Conservation (phyloP, 306 rosid species). For the Delonix regia region DNA sequence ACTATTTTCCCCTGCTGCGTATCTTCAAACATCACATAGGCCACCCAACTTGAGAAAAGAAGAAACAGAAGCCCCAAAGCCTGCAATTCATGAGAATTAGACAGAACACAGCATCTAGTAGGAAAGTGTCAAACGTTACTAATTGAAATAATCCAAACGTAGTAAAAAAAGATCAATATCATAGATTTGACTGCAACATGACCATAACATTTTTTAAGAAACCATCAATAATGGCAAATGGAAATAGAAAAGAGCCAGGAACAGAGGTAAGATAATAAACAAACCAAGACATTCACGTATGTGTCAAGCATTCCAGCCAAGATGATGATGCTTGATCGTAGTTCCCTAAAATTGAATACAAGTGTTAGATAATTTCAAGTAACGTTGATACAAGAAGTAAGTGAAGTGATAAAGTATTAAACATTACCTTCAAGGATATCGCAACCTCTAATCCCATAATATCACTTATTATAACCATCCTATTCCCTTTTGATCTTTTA, state of each 20-base stretch:
- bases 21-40: constrained; percentile 94
- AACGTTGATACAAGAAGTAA: not conserved
- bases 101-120: constrained; percentile 4
- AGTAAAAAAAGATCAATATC: constrained; percentile 15
- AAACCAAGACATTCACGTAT: constrained; percentile 82
- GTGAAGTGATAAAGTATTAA: constrained; percentile 1
- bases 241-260: constrained; percentile 29
- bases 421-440: not conserved
- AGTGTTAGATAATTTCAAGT: constrained; percentile 33
- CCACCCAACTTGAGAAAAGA: constrained; percentile 93
- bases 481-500: not conserved
- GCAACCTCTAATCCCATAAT: not conserved
- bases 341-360: constrained; percentile 64
- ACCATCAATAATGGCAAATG: constrained; percentile 11
- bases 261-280: constrained; percentile 47
- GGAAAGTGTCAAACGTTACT: constrained; percentile 18
- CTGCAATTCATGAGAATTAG: constrained; percentile 58
- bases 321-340: constrained; percentile 66
- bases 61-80: constrained; percentile 86
- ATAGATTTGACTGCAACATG: constrained; percentile 20
- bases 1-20: constrained; percentile 74
- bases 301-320: constrained; percentile 93
- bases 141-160: constrained; percentile 31
- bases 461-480: not conserved
- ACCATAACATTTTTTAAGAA: not conserved